Percentiles rank a stretch among this genome's conserved stretches.
These are phyloP conservation scores for Lizonia empirigonia DNA, from an alignment of 2,329 filamentous ascomycete species.

Conservation along the genomic window DNA sequence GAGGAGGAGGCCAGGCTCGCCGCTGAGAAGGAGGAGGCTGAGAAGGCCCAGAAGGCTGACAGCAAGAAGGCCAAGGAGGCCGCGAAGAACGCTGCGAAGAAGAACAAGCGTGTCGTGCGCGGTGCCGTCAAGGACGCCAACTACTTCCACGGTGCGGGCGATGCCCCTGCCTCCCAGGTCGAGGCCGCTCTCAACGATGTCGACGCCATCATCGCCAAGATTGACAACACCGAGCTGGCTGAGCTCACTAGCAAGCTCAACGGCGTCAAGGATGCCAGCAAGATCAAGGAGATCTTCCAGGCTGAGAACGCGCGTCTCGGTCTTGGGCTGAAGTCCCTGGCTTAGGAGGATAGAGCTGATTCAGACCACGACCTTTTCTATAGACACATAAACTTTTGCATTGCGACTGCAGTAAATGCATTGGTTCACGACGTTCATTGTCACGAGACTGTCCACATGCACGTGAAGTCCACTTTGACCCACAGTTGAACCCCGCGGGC, in stretches of 20 bases:
- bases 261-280: slow-evolving; percentile 74
- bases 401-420: slow-evolving; percentile 5
- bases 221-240: slow-evolving; percentile 90
- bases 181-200: slow-evolving; percentile 84
- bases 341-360: slow-evolving; percentile 18
- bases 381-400: slow-evolving; percentile 29
- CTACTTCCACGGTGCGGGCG: slow-evolving; percentile 77
- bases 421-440: not conserved
- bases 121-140: slow-evolving; percentile 95
- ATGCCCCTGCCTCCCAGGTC: slow-evolving; percentile 77
- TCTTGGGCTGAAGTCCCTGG: slow-evolving; percentile 72
- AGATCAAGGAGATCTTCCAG: slow-evolving; percentile 84
- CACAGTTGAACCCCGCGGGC: slow-evolving; percentile 2
- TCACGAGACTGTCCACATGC: not conserved
- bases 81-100: slow-evolving; percentile 98
- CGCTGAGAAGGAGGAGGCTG: slow-evolving; percentile 83
- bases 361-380: slow-evolving; percentile 11
- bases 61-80: slow-evolving; percentile 98
- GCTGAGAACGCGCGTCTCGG: slow-evolving; percentile 80
- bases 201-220: slow-evolving; percentile 83
- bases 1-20: slow-evolving; percentile 79
- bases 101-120: slow-evolving; percentile 99
- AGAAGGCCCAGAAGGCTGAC: slow-evolving; percentile 82
- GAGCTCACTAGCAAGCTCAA: slow-evolving; percentile 79
- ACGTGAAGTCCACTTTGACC: slow-evolving; percentile 7